These are phyloP conservation scores for Dalbergia cultrata DNA, from an alignment of 306 rosid genomes.

Conservation along the genomic window DNA sequence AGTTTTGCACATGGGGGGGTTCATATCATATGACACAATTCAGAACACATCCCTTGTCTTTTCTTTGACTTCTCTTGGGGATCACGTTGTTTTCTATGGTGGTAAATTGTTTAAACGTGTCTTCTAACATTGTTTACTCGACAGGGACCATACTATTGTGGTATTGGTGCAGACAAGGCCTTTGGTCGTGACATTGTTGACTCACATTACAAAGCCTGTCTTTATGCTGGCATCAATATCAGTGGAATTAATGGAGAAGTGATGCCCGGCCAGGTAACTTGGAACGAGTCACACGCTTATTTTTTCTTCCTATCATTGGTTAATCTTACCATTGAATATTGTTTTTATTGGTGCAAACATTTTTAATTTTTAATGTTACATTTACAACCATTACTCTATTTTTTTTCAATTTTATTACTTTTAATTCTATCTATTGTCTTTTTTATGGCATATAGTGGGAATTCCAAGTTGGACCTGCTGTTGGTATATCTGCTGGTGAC, in stretches of 20 bases:
- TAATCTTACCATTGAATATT: background rate
- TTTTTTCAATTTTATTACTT: background rate
- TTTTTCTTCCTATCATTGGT: background rate
- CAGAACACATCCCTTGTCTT: background rate
- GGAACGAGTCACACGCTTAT: background rate
- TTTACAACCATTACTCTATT: background rate
- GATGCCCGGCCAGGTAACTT: conserved; percentile 91
- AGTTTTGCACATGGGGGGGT: background rate
- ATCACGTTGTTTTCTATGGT: background rate
- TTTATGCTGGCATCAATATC: conserved; percentile 88
- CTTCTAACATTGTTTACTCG: conserved; percentile 14
- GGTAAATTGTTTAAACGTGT: background rate
- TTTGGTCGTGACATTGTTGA: conserved; percentile 90
- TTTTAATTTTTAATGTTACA: background rate
- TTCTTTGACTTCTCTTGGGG: background rate
- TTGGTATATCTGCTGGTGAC: conserved; percentile 90
- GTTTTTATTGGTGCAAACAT: background rate
- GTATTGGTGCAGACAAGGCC: conserved; percentile 86
- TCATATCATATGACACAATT: background rate
- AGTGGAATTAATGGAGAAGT: conserved; percentile 96
- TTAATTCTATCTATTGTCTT: conserved; percentile 3
- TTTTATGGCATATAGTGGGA: conserved; percentile 73
- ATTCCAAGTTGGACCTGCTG: conserved; percentile 95
- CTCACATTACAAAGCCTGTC: conserved; percentile 92
- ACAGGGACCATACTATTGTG: conserved; percentile 96